Evolutionary conservation across 2,329 filamentous ascomycete species (phyloP), one percentile per base, ranked within the genome.

Genomic region (Aspergillus bombycis): DNA sequence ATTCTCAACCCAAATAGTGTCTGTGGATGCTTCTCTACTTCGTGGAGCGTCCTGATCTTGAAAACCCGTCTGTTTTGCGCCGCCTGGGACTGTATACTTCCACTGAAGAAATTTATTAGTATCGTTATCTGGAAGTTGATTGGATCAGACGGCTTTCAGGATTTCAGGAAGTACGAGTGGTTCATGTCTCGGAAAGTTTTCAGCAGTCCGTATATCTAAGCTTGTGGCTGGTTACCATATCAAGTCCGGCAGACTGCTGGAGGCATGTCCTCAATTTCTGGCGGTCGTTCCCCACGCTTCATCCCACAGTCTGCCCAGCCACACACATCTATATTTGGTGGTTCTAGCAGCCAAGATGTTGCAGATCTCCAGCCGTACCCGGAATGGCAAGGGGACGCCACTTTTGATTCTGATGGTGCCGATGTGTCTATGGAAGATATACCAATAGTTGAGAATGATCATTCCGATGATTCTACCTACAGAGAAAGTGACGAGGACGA

Each of bases 301-400:
- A 65, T 58, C 46, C 67, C 67, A 48, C 71, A 72, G 38, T 77
- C 75, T 53, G 73, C 74, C 28, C 75, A 74, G 50, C 72, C 70
- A 23, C 70, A 71, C 55, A 68, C 64, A 28, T 74, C 74, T 32
- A 61, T 76, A 57, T 77, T 75, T 45, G 75, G 73, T 32, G 73
- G 74, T 3, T 65, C 68, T 8, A 70, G 67, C 55, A 67, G 67
- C 19, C 66, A 73, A 46, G 63, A 70, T 71, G 64, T 58, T 26
- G 23, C 55, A 9, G 43, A 67, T 26, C 21, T 66, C 52, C 66
- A 70, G 21, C 62, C 64, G 5, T 57, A 65, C 3, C 55, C 61
- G 28, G 48, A 58, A 16, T 55, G 65, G 7, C 57, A 58, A 23
- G 53, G 54, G 34, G 68, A 26, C 0, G 23, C 52, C 6, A 63